Percentiles rank a stretch among this genome's conserved stretches.
phyloP scores from a whole-genome alignment of 2,329 filamentous ascomycete species.

The Monilinia polystroma region DNA sequence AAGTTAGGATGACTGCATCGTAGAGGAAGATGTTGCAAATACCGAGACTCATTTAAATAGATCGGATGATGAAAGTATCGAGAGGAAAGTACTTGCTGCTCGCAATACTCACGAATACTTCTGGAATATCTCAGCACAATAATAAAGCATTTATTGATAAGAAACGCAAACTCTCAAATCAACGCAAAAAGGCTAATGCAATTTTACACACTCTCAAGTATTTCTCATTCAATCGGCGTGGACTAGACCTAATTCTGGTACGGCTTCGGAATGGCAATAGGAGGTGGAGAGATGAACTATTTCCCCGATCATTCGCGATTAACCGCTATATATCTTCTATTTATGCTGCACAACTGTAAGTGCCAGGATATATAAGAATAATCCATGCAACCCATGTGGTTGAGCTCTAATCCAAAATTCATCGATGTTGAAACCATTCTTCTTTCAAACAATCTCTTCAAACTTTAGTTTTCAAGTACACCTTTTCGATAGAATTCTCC shows the following conservation, averaged over 20 bases:
- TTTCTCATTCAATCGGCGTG: background rate
- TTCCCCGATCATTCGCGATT: background rate
- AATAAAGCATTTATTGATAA: background rate
- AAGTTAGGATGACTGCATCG: background rate
- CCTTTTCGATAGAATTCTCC: background rate
- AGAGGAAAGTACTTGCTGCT: no score
- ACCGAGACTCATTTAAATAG: background rate
- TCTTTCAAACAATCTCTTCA: background rate
- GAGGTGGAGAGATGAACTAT: background rate
- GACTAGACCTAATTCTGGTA: background rate
- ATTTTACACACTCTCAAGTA: background rate
- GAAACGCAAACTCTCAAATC: background rate
- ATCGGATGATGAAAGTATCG: background rate
- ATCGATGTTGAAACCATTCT: background rate
- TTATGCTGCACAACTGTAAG: background rate
- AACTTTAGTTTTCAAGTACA: background rate
- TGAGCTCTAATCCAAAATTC: background rate
- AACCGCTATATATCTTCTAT: background rate
- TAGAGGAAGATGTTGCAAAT: background rate
- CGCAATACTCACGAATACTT: background rate
- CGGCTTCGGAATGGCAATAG: background rate
- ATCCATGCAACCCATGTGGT: background rate
- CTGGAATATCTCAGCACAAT: background rate
- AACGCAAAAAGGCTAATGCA: background rate
- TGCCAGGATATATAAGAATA: background rate